These are phyloP conservation scores for Nematodospora anomalae DNA, from an alignment of 1,139 yeast species.

Conservation along the genomic window DNA sequence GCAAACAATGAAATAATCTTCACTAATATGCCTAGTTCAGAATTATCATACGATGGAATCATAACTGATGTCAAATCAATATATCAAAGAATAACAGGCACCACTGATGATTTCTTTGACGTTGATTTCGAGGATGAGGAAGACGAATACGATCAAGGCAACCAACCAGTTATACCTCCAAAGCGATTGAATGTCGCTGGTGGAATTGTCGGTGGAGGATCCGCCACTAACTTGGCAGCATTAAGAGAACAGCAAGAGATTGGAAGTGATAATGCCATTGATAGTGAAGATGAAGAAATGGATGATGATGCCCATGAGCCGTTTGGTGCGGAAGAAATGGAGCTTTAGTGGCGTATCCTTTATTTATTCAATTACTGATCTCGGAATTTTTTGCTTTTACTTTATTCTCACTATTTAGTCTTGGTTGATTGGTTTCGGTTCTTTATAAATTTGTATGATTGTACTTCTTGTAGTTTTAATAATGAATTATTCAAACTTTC, in stretches of 20 bases:
- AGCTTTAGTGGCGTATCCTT: constrained; percentile 35
- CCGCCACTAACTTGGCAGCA: constrained; percentile 20
- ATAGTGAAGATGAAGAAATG: constrained; percentile 45
- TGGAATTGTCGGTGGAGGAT: constrained; percentile 18
- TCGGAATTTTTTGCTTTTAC: background rate
- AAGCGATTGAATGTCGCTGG: constrained; percentile 15
- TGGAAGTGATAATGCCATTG: constrained; percentile 44
- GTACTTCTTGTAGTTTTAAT: too few relatives aligned
- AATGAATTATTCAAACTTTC: too few relatives aligned
- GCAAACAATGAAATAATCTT: constrained; percentile 52
- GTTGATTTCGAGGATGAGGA: constrained; percentile 96
- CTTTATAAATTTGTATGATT: too few relatives aligned
- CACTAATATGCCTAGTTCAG: constrained; percentile 74
- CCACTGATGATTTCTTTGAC: constrained; percentile 93
- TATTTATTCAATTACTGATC: constrained; percentile 1
- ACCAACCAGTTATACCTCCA: constrained; percentile 10
- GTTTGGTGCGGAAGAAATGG: constrained; percentile 71
- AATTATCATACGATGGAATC: constrained; percentile 87
- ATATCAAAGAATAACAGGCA: constrained; percentile 78
- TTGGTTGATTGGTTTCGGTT: too few relatives aligned
- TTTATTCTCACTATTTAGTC: too few relatives aligned
- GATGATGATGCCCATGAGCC: constrained; percentile 59
- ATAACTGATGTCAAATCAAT: constrained; percentile 77
- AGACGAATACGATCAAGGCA: constrained; percentile 38
- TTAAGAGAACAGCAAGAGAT: constrained; percentile 17